phyloP scores from a whole-genome alignment of 2,329 filamentous ascomycete species.

The Atkinsonella hypoxylon region DNA sequence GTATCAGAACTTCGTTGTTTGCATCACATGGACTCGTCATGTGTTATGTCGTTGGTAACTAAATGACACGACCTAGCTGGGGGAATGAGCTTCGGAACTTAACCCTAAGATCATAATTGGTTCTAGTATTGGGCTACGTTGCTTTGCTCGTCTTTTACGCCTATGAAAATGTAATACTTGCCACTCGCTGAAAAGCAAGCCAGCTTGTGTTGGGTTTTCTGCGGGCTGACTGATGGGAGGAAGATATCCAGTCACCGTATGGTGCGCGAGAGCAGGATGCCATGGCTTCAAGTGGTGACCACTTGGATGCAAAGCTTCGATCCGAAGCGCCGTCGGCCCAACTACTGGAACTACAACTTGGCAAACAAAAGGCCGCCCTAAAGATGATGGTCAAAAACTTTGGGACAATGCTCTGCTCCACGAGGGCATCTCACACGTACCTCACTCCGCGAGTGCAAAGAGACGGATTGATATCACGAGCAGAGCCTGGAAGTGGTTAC shows the following conservation, averaged over 20 bases:
- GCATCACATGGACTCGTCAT: conserved; percentile 34
- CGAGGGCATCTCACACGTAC: not conserved
- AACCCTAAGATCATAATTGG: conserved; percentile 83
- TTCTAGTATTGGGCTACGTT: conserved; percentile 63
- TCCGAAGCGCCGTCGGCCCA: conserved; percentile 61
- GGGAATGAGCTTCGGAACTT: conserved; percentile 75
- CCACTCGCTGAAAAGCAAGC: conserved; percentile 40
- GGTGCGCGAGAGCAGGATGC: conserved; percentile 47
- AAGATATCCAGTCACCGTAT: conserved; percentile 45
- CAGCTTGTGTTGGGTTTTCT: conserved; percentile 17
- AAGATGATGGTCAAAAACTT: conserved; percentile 18
- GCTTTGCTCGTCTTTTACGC: conserved; percentile 57
- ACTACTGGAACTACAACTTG: conserved; percentile 51
- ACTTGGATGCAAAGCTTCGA: conserved; percentile 59
- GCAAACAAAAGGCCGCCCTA: conserved; percentile 29
- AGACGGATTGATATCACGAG: conserved; percentile 13
- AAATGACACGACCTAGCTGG: conserved; percentile 30
- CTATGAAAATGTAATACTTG: conserved; percentile 18
- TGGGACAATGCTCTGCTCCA: not conserved
- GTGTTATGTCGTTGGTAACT: conserved; percentile 24
- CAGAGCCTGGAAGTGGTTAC: conserved; percentile 34
- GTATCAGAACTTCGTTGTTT: conserved; percentile 39
- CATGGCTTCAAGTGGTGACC: conserved; percentile 45
- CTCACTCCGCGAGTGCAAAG: not conserved
- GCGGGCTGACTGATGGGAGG: conserved; percentile 34